Percentiles rank a stretch among this genome's conserved stretches.
Evolutionary conservation across 2,329 filamentous ascomycete genomes (phyloP).

Genomic region (Hysterium pulicare): DNA sequence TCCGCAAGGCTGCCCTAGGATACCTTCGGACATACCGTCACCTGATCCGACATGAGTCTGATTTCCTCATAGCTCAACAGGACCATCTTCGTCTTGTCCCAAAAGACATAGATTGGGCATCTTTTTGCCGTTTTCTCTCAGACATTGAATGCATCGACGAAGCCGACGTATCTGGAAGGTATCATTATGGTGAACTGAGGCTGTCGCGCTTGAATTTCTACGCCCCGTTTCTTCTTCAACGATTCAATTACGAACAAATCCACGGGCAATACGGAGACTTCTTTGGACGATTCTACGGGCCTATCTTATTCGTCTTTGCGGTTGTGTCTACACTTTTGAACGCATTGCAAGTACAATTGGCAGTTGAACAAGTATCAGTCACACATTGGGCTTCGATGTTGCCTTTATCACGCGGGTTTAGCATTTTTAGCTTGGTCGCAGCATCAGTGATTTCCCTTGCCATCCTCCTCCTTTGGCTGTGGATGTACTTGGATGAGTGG

Average conservation of each 20-base stretch:
- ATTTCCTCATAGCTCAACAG: slow-evolving; percentile 34
- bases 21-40: slow-evolving; percentile 42
- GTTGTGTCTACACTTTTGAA: slow-evolving; percentile 17
- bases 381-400: slow-evolving; percentile 4
- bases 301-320: slow-evolving; percentile 18
- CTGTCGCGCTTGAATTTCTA: slow-evolving; percentile 45
- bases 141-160: slow-evolving; percentile 24
- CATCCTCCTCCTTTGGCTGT: slow-evolving; percentile 18
- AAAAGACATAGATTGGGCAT: slow-evolving; percentile 18
- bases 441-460: slow-evolving; percentile 12
- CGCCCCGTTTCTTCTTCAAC: slow-evolving; percentile 30
- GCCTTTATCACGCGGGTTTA: slow-evolving; percentile 17
- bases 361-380: slow-evolving; percentile 10
- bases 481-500: slow-evolving; percentile 19
- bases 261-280: slow-evolving; percentile 32
- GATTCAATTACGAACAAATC: slow-evolving; percentile 21
- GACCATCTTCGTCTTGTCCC: slow-evolving; percentile 19
- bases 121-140: slow-evolving; percentile 11
- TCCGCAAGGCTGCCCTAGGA: slow-evolving; percentile 23
- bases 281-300: slow-evolving; percentile 14
- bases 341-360: slow-evolving; percentile 20
- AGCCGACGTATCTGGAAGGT: slow-evolving; percentile 36
- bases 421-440: slow-evolving; percentile 14
- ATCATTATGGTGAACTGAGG: slow-evolving; percentile 45
- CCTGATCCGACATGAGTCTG: slow-evolving; percentile 39